Evolutionary conservation across 1,139 yeast species (phyloP), one percentile per base, ranked within the genome.

Genomic region (Hyphopichia buzzinii): DNA sequence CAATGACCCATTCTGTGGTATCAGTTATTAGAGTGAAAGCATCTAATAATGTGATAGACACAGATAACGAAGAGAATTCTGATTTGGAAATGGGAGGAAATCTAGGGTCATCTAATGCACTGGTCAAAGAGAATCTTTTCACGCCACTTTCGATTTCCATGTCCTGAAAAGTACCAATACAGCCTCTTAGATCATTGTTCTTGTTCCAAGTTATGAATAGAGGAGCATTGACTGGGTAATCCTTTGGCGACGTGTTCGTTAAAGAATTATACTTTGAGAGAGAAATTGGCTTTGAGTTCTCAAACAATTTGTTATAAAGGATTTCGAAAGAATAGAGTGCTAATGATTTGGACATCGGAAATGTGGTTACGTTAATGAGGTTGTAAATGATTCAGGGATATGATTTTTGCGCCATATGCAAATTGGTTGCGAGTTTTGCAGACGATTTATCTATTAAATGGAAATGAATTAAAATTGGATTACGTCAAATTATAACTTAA

Each of bases 141-240:
- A 89, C 73, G 0, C 95, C 96, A 1, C 54, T 39, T 19, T 72
- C 80, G 8, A 86, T 50, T 3, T 57, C 55, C 31, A 61, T 48
- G 12, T 60, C 51, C 26, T 62, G 59, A 54, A 92, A 90, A 0
- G 96, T 90, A 1, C 98, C 98, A 39, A 92, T 92, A 54, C 98
- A 92, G 0, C 98, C 98, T 36, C 97, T 69, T 34, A 92, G 65
- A 13, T 67, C 63, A 37, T 70, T 58, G 33, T 63, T 49, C 32
- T 73, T 76, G 54, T 83, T 80, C 96, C 96, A 92, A 0, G 97
- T 90, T 24, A 92, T 83, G 61, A 92, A 92, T 26, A 92, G 59
- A 1, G 77, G 76, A 2, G 75, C 71, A n/a, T 49, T 41, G 3
- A 39, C 12, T 0, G 97, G 95, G 31, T 68, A 61, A 7, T 54